Evolutionary conservation across 345 rosid species (phyloP).

Genomic region (Bruguiera gymnorhiza): DNA sequence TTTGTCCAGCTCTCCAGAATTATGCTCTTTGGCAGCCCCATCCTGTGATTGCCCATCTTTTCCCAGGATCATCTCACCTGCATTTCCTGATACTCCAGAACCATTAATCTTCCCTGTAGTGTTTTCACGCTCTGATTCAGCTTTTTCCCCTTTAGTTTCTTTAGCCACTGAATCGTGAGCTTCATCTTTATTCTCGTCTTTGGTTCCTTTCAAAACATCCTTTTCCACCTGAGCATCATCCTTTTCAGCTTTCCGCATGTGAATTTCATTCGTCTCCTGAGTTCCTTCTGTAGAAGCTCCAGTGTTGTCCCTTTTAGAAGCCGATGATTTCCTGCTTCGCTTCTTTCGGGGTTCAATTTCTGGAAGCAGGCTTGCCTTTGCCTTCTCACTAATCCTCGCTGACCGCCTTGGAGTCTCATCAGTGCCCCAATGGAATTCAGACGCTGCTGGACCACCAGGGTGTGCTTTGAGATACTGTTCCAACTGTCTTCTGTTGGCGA

Average conservation of each 20-base stretch:
- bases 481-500: slow-evolving; percentile 26
- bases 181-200: slow-evolving; percentile 11
- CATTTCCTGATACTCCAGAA: slow-evolving; percentile 17
- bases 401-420: slow-evolving; percentile 37
- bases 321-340: slow-evolving; percentile 22
- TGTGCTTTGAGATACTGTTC: slow-evolving; percentile 36
- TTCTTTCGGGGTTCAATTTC: slow-evolving; percentile 21
- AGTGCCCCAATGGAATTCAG: slow-evolving; percentile 34
- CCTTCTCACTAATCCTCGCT: slow-evolving; percentile 31
- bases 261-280: slow-evolving; percentile 32
- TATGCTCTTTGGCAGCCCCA: slow-evolving; percentile 22
- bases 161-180: slow-evolving; percentile 11
- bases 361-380: slow-evolving; percentile 17
- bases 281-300: slow-evolving; percentile 11
- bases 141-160: slow-evolving; percentile 21
- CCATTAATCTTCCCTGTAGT: slow-evolving; percentile 11
- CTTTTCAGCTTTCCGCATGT: slow-evolving; percentile 29
- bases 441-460: slow-evolving; percentile 29
- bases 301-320: slow-evolving; percentile 8
- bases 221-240: slow-evolving; percentile 9
- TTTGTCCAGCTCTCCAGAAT: slow-evolving; percentile 21
- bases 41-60: slow-evolving; percentile 25
- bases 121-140: slow-evolving; percentile 22
- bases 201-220: background rate
- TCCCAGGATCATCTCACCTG: slow-evolving; percentile 17